Percentiles rank a stretch among this genome's conserved stretches.
These are phyloP conservation scores for Diaporthe batatas DNA, from an alignment of 2,329 filamentous ascomycete species.

Conservation along the genomic window DNA sequence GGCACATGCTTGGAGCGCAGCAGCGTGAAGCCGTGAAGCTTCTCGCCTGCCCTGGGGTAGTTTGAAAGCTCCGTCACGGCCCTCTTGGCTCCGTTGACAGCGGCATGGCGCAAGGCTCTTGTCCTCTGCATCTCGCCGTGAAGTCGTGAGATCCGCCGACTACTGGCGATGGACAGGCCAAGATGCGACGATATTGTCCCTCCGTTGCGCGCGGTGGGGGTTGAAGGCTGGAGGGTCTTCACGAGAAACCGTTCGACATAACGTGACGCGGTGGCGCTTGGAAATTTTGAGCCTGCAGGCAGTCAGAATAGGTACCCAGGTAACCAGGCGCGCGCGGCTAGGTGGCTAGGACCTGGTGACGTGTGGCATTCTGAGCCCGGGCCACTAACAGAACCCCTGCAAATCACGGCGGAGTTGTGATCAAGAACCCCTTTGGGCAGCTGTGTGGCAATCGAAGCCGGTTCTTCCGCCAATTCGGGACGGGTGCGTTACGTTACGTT, in stretches of 20 bases:
- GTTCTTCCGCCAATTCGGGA: conserved; percentile 15
- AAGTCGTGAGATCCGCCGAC: conserved; percentile 21
- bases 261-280: conserved; percentile 3
- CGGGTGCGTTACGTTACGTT: conserved; percentile 13
- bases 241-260: not conserved
- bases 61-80: conserved; percentile 82
- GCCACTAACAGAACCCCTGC: conserved; percentile 20
- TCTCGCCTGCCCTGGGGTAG: conserved; percentile 84
- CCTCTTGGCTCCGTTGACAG: conserved; percentile 50
- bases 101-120: conserved; percentile 59
- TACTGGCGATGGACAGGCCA: conserved; percentile 1
- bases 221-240: not conserved
- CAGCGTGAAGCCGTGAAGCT: conserved; percentile 93
- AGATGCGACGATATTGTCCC: not conserved
- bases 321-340: not conserved
- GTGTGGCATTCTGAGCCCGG: not conserved
- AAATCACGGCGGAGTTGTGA: conserved; percentile 15
- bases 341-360: not conserved
- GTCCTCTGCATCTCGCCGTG: conserved; percentile 38
- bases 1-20: conserved; percentile 91
- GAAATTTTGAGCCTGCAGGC: conserved; percentile 25
- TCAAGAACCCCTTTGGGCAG: conserved; percentile 31
- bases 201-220: not conserved
- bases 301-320: not conserved
- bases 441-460: not conserved